These are phyloP conservation scores for Monocercomonoides exilis DNA, from an alignment of 78 protist species.

Conservation along the genomic window DNA sequence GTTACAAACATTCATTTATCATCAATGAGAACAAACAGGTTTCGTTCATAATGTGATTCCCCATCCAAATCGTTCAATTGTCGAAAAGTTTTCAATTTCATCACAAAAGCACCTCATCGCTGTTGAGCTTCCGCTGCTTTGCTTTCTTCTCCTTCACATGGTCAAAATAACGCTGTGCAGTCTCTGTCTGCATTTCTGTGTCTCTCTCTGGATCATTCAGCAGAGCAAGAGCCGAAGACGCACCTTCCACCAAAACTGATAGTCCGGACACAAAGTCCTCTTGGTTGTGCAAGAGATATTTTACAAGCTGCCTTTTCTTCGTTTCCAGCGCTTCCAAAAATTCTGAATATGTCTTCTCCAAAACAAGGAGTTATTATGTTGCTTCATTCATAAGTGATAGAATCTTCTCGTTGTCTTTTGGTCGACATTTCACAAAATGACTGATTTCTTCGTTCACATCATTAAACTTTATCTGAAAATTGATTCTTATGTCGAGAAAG, in stretches of 20 bases:
- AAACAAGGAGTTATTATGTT: no score
- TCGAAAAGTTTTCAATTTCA: background rate
- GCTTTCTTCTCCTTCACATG: background rate
- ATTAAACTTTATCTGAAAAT: no score
- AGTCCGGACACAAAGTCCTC: background rate
- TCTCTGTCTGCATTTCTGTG: background rate
- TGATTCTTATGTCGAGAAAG: background rate
- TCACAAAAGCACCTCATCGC: background rate
- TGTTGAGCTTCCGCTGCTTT: background rate
- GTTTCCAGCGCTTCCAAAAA: background rate
- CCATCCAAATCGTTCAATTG: background rate
- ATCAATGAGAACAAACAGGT: background rate
- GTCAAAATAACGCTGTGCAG: background rate
- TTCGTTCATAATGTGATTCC: background rate
- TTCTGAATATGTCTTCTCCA: no score
- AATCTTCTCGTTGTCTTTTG: no score
- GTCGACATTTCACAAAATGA: no score
- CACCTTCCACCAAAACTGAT: background rate
- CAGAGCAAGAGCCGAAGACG: background rate
- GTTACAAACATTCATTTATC: no score
- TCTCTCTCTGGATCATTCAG: background rate
- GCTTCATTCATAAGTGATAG: no score
- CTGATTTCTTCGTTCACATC: no score
- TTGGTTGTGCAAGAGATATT: background rate
- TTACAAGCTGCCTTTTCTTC: background rate